A percentile compares a stretch with the other conserved stretches of the same genome.
phyloP scores from a whole-genome alignment of 495 filamentous ascomycete species.

The Aspergillus homomorphus region DNA sequence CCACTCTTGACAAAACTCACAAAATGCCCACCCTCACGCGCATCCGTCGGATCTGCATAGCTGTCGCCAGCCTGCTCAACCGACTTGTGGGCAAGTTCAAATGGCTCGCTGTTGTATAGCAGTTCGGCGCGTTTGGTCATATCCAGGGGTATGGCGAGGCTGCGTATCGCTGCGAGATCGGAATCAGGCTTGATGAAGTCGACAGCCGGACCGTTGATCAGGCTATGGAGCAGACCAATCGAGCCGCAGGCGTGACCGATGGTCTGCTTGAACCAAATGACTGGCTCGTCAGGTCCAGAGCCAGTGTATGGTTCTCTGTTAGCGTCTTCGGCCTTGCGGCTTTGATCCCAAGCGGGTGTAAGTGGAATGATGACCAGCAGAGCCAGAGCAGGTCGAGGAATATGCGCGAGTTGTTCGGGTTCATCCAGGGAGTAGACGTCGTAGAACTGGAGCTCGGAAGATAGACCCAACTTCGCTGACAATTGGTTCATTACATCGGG shows the following conservation, averaged over 20 bases:
- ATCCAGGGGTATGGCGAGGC: slow-evolving; percentile 6
- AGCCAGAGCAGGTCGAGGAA: slow-evolving; percentile 8
- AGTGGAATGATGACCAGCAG: slow-evolving; percentile 12
- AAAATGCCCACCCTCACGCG: slow-evolving; percentile 10
- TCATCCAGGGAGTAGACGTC: slow-evolving; percentile 7
- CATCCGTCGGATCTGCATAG: not conserved
- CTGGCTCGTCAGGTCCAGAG: slow-evolving; percentile 8
- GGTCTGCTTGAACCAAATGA: slow-evolving; percentile 15
- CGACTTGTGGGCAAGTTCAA: slow-evolving; percentile 10
- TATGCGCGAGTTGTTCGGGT: not conserved
- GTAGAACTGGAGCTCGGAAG: slow-evolving; percentile 10
- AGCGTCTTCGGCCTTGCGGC: slow-evolving; percentile 8
- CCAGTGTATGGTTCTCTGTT: slow-evolving; percentile 2
- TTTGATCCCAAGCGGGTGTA: slow-evolving; percentile 5
- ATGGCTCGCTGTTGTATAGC: slow-evolving; percentile 8
- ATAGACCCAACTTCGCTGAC: slow-evolving; percentile 3
- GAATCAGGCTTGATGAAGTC: slow-evolving; percentile 8
- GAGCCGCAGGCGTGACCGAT: slow-evolving; percentile 14
- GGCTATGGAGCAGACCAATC: slow-evolving; percentile 10
- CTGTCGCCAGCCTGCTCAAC: slow-evolving; percentile 7
- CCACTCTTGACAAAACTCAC: slow-evolving; percentile 11
- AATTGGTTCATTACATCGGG: slow-evolving; percentile 12
- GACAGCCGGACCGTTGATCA: slow-evolving; percentile 11
- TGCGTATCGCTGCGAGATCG: slow-evolving; percentile 5
- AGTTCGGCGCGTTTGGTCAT: slow-evolving; percentile 7